Evolutionary conservation across 768 basidiomycete genomes (phyloP).

Genomic region (Termitomyces sp.): DNA sequence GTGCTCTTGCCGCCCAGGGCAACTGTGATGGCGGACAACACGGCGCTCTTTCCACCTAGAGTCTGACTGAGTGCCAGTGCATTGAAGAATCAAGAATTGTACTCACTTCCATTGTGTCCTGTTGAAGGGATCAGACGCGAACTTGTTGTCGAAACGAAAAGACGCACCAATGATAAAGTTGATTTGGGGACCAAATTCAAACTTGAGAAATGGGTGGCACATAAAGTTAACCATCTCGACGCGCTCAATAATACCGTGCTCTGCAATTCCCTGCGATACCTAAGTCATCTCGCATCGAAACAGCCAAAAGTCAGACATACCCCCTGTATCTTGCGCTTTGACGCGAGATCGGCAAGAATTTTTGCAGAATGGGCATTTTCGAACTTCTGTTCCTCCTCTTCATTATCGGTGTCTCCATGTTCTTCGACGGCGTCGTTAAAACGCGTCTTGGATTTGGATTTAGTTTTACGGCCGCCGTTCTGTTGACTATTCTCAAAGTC

Average conservation of each 20-base stretch:
- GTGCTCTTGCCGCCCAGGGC: constrained; percentile 91
- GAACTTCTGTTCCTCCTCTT: constrained; percentile 62
- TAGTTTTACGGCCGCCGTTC: constrained; percentile 20
- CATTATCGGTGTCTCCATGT: constrained; percentile 31
- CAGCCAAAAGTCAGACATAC: constrained; percentile 28
- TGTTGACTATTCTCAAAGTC: constrained; percentile 15
- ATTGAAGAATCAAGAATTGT: background rate
- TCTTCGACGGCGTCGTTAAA: constrained; percentile 29
- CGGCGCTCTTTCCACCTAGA: constrained; percentile 93
- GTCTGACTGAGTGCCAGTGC: background rate
- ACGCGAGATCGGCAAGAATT: constrained; percentile 53
- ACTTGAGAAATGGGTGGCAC: constrained; percentile 85
- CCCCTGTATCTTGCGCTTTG: constrained; percentile 41
- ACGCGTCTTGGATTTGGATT: constrained; percentile 28
- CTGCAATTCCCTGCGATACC: constrained; percentile 61
- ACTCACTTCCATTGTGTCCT: constrained; percentile 89
- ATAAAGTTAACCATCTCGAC: constrained; percentile 93
- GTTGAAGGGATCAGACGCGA: background rate
- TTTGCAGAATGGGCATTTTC: constrained; percentile 58
- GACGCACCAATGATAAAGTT: constrained; percentile 89
- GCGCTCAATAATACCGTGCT: constrained; percentile 83
- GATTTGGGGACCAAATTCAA: constrained; percentile 88
- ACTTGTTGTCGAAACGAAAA: background rate
- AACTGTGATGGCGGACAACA: constrained; percentile 88
- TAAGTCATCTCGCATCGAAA: constrained; percentile 3